These are phyloP conservation scores for Myxozyma geophila DNA, from an alignment of 805 yeast genomes.

Conservation along the genomic window DNA sequence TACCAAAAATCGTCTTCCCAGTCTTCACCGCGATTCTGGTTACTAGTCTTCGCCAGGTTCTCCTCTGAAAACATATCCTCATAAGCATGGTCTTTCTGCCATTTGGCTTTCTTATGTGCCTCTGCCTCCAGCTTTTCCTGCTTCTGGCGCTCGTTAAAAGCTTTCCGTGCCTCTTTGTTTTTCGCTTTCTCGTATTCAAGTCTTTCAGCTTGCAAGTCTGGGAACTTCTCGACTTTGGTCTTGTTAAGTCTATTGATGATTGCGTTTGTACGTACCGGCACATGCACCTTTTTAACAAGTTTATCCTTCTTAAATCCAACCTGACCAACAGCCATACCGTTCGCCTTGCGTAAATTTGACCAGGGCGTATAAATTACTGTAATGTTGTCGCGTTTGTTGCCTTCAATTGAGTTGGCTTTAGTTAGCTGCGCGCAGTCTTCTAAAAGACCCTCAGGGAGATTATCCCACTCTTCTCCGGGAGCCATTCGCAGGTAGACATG, in stretches of 20 bases:
- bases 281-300: slow-evolving; percentile 55
- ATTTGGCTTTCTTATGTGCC: slow-evolving; percentile 42
- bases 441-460: slow-evolving; percentile 58
- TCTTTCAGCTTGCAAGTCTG: slow-evolving; percentile 53
- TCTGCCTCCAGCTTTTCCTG: slow-evolving; percentile 48
- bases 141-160: slow-evolving; percentile 48
- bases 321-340: slow-evolving; percentile 77
- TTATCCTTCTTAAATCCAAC: slow-evolving; percentile 70
- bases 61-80: slow-evolving; percentile 57
- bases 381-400: slow-evolving; percentile 68
- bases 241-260: slow-evolving; percentile 66
- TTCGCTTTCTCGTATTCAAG: slow-evolving; percentile 49
- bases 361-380: slow-evolving; percentile 76
- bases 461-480: slow-evolving; percentile 52
- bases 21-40: slow-evolving; percentile 56
- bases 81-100: slow-evolving; percentile 50
- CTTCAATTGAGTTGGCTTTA: slow-evolving; percentile 76
- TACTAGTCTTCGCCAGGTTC: slow-evolving; percentile 50
- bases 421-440: slow-evolving; percentile 70
- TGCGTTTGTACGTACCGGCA: slow-evolving; percentile 61
- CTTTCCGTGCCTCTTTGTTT: slow-evolving; percentile 43
- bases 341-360: slow-evolving; percentile 66
- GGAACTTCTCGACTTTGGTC: slow-evolving; percentile 61
- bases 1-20: slow-evolving; percentile 62
- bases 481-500: slow-evolving; percentile 70